Conservation (phyloP, 495 filamentous ascomycete species). For the Cercophora samala region DNA sequence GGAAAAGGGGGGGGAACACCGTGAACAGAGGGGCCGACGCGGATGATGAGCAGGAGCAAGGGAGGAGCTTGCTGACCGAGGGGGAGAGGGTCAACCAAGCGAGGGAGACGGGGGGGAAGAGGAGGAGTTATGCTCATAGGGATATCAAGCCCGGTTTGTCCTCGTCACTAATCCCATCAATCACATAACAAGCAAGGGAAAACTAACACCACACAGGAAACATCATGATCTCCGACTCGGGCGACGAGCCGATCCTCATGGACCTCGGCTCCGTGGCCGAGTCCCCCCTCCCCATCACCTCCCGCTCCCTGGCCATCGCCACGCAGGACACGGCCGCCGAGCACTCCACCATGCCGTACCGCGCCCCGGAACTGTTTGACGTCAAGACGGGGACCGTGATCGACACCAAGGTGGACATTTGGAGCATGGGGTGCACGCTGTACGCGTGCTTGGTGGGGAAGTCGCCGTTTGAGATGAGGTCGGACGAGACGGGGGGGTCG, state of each 20-base stretch:
- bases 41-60: constrained; percentile 69
- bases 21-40: constrained; percentile 56
- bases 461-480: constrained; percentile 91
- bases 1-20: constrained; percentile 28
- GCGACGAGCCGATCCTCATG: constrained; percentile 91
- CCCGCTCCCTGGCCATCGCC: constrained; percentile 81
- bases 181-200: too few relatives aligned
- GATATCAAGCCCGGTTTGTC: constrained; percentile 91
- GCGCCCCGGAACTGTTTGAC: constrained; percentile 95
- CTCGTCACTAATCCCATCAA: too few relatives aligned
- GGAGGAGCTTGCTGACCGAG: constrained; percentile 77
- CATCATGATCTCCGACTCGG: constrained; percentile 92
- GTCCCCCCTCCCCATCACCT: constrained; percentile 88
- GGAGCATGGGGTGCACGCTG: constrained; percentile 93
- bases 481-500: constrained; percentile 92
- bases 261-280: constrained; percentile 90
- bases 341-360: constrained; percentile 97
- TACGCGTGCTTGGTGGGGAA: constrained; percentile 96
- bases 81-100: constrained; percentile 73
- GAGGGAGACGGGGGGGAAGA: constrained; percentile 60
- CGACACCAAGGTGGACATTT: constrained; percentile 97
- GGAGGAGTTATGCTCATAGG: constrained; percentile 85
- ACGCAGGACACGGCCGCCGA: constrained; percentile 93
- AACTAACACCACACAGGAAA: constrained; percentile 50
- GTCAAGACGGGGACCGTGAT: constrained; percentile 90